Evolutionary conservation across 768 basidiomycete genomes (phyloP).

Genomic region (Trametopsis cervina): DNA sequence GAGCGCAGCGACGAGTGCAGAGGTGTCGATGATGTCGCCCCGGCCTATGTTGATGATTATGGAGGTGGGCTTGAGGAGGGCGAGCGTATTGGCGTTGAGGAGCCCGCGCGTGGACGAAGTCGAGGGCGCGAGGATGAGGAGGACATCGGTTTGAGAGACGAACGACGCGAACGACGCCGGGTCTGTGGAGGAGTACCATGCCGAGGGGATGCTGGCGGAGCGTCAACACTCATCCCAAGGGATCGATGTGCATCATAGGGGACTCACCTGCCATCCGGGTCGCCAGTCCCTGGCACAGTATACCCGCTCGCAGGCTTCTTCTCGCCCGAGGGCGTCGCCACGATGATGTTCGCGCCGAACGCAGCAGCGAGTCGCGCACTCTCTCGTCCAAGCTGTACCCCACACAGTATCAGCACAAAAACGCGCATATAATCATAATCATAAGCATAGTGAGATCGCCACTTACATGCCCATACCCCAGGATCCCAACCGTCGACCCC

Average conservation of each 20-base stretch:
- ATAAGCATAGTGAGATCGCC: background rate
- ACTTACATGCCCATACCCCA: conserved; percentile 14
- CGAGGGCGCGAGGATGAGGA: conserved; percentile 7
- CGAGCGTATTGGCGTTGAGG: conserved; percentile 3
- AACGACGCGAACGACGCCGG: conserved; percentile 1
- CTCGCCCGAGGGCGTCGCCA: conserved; percentile 1
- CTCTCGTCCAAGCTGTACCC: conserved; percentile 7
- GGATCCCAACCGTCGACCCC: conserved; percentile 10
- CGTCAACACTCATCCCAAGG: too few species aligned
- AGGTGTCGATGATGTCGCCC: conserved; percentile 8
- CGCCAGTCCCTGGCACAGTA: conserved; percentile 8
- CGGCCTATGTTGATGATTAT: conserved; percentile 11
- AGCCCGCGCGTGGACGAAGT: conserved; percentile 5
- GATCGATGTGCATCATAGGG: background rate
- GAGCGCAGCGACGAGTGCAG: conserved; percentile 8
- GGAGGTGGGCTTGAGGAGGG: background rate
- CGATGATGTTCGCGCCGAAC: conserved; percentile 10
- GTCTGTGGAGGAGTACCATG: conserved; percentile 5
- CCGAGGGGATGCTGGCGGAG: conserved; percentile 2
- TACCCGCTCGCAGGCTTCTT: conserved; percentile 6
- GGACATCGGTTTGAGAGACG: conserved; percentile 4
- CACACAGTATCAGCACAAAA: background rate
- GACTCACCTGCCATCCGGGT: conserved; percentile 8
- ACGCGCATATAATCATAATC: background rate
- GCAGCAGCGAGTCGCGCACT: conserved; percentile 5